Conservation (phyloP, 371 early-diverging fungal genomes). For the Haplosporangium sp. region DNA sequence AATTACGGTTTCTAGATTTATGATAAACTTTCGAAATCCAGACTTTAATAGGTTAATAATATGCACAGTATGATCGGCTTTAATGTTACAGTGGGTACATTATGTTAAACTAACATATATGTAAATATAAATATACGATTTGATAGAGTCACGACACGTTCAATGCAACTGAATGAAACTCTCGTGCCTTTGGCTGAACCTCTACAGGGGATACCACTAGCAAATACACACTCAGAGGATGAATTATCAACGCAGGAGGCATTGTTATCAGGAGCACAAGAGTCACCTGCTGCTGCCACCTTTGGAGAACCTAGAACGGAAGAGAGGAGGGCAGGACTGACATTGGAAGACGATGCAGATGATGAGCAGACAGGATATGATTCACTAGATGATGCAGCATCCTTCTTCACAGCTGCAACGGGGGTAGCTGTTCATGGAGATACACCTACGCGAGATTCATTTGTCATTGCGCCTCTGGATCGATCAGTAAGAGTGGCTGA, state of each 20-base stretch:
- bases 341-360: conserved; percentile 42
- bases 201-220: conserved; percentile 28
- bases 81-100: no score
- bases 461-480: conserved; percentile 37
- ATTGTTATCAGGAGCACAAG: not conserved
- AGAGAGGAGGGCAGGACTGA: conserved; percentile 5
- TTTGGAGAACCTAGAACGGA: not conserved
- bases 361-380: conserved; percentile 55
- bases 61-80: no score
- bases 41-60: conserved; percentile 40
- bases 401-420: conserved; percentile 50
- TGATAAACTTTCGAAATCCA: conserved; percentile 50
- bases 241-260: conserved; percentile 12
- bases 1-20: conserved; percentile 17
- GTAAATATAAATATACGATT: no score
- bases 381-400: conserved; percentile 47
- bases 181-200: conserved; percentile 34
- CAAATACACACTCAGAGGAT: conserved; percentile 34
- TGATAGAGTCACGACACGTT: conserved; percentile 23
- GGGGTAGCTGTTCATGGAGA: conserved; percentile 30
- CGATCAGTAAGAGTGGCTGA: conserved; percentile 47
- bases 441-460: conserved; percentile 39
- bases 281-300: not conserved
- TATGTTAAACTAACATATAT: not conserved
- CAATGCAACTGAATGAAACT: conserved; percentile 19